phyloP scores from a whole-genome alignment of 2,329 filamentous ascomycete species.

The Grosmannia penicillata region DNA sequence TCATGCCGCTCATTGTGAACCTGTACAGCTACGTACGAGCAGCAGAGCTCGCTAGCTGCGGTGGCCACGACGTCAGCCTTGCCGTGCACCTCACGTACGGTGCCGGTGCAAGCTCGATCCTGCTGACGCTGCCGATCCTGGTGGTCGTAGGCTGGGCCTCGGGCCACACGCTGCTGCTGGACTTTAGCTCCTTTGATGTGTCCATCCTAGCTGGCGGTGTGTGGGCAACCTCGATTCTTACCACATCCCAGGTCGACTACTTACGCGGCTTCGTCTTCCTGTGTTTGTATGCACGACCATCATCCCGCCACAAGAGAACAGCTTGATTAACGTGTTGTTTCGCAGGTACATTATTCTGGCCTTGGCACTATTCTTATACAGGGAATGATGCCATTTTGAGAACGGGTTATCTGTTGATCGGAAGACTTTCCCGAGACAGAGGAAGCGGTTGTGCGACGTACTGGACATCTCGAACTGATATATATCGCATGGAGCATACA shows the following conservation, averaged over 20 bases:
- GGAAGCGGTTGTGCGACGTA: too few species aligned
- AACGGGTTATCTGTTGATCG: too few species aligned
- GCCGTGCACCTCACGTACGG: conserved; percentile 3
- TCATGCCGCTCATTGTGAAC: conserved; percentile 6
- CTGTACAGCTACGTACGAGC: conserved; percentile 5
- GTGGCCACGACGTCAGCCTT: not conserved
- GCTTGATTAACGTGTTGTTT: too few species aligned
- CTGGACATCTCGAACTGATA: too few species aligned
- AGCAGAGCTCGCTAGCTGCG: conserved; percentile 3
- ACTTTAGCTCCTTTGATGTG: conserved; percentile 5
- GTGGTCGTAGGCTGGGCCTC: conserved; percentile 2
- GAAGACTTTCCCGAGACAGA: too few species aligned
- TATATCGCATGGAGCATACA: too few species aligned
- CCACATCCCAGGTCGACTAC: conserved; percentile 3
- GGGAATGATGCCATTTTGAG: too few species aligned
- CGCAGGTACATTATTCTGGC: not conserved
- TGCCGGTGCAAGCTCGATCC: not conserved
- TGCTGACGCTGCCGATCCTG: conserved; percentile 1
- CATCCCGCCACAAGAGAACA: too few species aligned
- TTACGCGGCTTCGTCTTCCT: conserved; percentile 4
- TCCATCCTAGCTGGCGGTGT: conserved; percentile 4
- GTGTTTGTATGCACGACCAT: conserved; percentile 1
- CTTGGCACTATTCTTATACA: not conserved
- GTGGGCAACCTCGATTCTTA: conserved; percentile 5
- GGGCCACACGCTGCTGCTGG: conserved; percentile 3